Evolutionary conservation across 1,284 basidiomycete species (phyloP), one percentile per base, ranked within the genome.

Genomic region (Microbotryum intermedium): DNA sequence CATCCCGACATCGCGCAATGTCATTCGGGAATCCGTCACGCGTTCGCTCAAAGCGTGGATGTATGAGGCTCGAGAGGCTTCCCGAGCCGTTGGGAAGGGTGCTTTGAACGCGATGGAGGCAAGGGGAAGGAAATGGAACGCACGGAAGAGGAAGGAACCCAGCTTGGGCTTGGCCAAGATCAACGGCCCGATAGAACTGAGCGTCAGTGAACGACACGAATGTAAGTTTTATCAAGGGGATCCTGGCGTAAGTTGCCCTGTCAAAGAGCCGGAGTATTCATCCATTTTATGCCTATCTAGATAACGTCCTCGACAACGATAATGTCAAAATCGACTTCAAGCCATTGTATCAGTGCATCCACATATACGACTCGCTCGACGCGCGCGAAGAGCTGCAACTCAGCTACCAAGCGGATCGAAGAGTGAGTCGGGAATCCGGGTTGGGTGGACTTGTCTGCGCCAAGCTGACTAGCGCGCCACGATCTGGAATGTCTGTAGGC

Each of bases 1-100:
- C 0, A 77, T 98, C 29, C 95, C 95, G 1, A 92, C 91, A 1
- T 80, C 94, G 51, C 85, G 92, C 9, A 78, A 81, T 23, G 87
- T 91, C 68, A 89, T 99, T 72, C 90, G 93, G 73, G 86, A 89
- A 69, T 88, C 89, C 0, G 95, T 98, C 2, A 94, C 89, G 1
- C 87, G 90, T 0, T 90, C 92, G 9, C 87, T 92, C 78, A 98
- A 97, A 74, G 87, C 95, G 64, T 99, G 95, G 95, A 78, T 99
- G 28, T 84, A 94, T 57, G 91, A 97, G 70, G 92, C 97, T 58
- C 80, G 95, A 55, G 92, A 97, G 69, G 83, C 88, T 61, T 89
- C 88, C 59, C 83, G 86, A 1, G 82, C 87, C 51, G 88, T 99
- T 2, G 95, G 95, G 3, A 82, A 82, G 64, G 80, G 92, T 6